Evolutionary conservation across 1,284 basidiomycete species (phyloP), one percentile per base, ranked within the genome.

Genomic region (Ganoderma meredithae): DNA sequence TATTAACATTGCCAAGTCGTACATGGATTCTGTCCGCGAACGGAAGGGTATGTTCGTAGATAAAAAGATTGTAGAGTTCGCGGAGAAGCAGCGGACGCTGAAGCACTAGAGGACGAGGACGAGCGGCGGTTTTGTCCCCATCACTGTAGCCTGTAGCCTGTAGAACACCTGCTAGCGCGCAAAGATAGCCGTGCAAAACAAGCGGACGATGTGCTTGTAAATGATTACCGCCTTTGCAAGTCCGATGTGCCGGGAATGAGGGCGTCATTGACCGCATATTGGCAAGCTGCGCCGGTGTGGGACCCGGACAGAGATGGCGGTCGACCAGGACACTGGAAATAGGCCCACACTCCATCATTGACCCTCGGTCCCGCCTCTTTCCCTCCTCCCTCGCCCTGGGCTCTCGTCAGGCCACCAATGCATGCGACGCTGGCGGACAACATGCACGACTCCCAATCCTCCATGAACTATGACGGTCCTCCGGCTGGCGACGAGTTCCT

Each of bases 11-110:
- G 97, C 97, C 0, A 97, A 96, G 79, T 88, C 84, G 22, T 99
- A 99, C 74, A 94, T 99, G 90, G 97, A 99, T 74, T 85, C 81
- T 0, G 98, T 99, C 27, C 86, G 98, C 70, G 91, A 92, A 75
- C 85, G 96, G 59, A 99, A 99, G 81, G 96, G 96, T n/a, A 87
- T 98, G 88, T 97, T 96, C 79, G 93, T 98, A 3, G 95, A 97
- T 80, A 83, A 89, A 73, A 98, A 98, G 82, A 92, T 97, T 52
- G 95, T 98, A 8, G 93, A 97, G 77, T 92, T 91, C 79, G 96
- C 97, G 8, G 97, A 98, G 83, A 98, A 98, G 83, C 96, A 98
- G 82, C 86, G 96, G 77, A 98, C 96, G n/a, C 81, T 98, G 79
- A 98, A 98, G 81, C 86, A 92, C 74, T 96, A 64, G 40, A 60